Conservation (phyloP, 2,329 filamentous ascomycete species). For the Pseudogymnoascus sp. region DNA sequence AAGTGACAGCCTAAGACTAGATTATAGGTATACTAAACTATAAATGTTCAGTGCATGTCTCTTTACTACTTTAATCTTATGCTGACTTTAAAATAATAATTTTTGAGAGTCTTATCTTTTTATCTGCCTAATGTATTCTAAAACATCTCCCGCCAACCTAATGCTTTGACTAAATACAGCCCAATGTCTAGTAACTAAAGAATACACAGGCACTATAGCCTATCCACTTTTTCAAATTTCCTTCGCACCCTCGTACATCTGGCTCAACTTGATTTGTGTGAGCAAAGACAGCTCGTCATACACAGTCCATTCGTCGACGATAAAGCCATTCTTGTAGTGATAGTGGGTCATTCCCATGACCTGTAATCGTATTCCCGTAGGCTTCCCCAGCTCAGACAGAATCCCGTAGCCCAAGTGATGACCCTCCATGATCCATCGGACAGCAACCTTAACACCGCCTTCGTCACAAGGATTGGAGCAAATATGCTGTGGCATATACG, state of each 20-base stretch:
- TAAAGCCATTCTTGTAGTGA: conserved; percentile 6
- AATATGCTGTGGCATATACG: conserved; percentile 9
- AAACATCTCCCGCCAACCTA: not conserved
- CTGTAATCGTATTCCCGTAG: not conserved
- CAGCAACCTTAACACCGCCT: conserved; percentile 9
- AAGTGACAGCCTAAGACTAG: not conserved
- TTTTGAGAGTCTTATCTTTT: not conserved
- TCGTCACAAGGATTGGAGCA: conserved; percentile 6
- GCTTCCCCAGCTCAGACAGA: conserved; percentile 7
- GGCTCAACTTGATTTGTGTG: not conserved
- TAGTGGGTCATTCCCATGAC: conserved; percentile 9
- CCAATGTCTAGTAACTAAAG: not conserved
- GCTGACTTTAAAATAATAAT: not conserved
- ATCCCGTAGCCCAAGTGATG: conserved; percentile 5
- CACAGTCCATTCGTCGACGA: conserved; percentile 8
- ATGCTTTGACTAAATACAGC: not conserved
- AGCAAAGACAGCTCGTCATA: conserved; percentile 8
- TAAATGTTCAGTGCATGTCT: not conserved
- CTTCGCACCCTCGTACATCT: not conserved
- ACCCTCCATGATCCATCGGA: conserved; percentile 6
- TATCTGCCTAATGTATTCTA: not conserved
- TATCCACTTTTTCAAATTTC: not conserved
- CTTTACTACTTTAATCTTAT: not conserved
- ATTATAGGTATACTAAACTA: not conserved
- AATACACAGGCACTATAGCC: not conserved